phyloP scores from a whole-genome alignment of 2,329 filamentous ascomycete genomes.

The Coccinonectria pachysandricola region DNA sequence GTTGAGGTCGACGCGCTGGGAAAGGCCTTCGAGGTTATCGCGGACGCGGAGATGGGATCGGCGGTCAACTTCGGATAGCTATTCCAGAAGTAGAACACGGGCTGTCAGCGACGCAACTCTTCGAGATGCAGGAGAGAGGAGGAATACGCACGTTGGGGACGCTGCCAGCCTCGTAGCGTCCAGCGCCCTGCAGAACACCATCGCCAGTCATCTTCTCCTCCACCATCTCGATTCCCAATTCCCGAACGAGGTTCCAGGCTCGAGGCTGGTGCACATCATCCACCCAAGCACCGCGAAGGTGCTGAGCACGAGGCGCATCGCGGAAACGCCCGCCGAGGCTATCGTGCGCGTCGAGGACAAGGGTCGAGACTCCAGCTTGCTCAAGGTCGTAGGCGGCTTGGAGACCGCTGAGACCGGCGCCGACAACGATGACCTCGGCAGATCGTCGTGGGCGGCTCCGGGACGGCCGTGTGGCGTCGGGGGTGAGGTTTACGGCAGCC shows the following conservation, averaged over 20 bases:
- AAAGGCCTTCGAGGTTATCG: conserved; percentile 11
- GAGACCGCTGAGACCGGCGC: conserved; percentile 1
- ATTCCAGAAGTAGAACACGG: too few relatives aligned
- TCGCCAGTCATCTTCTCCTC: conserved; percentile 4
- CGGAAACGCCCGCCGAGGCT: conserved; percentile 6
- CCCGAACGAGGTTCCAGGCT: conserved; percentile 4
- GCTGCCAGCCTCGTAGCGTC: conserved; percentile 2
- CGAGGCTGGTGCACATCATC: conserved; percentile 10
- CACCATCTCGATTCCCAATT: conserved; percentile 5
- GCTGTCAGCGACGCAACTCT: too few relatives aligned
- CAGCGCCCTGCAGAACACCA: conserved; percentile 5
- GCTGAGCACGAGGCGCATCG: conserved; percentile 6
- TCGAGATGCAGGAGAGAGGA: too few relatives aligned
- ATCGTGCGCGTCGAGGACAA: conserved; percentile 3
- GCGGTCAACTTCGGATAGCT: conserved; percentile 8
- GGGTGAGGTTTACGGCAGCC: too few relatives aligned
- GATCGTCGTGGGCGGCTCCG: too few relatives aligned
- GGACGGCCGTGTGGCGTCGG: too few relatives aligned
- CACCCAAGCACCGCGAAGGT: conserved; percentile 13
- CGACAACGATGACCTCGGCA: neutral
- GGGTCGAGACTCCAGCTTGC: conserved; percentile 1
- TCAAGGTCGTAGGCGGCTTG: conserved; percentile 4
- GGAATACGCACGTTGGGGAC: conserved; percentile 5
- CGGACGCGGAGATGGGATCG: conserved; percentile 9
- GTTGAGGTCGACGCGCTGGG: conserved; percentile 10